These are phyloP conservation scores for Knufia fluminis DNA, from an alignment of 2,329 filamentous ascomycete genomes.

Conservation along the genomic window DNA sequence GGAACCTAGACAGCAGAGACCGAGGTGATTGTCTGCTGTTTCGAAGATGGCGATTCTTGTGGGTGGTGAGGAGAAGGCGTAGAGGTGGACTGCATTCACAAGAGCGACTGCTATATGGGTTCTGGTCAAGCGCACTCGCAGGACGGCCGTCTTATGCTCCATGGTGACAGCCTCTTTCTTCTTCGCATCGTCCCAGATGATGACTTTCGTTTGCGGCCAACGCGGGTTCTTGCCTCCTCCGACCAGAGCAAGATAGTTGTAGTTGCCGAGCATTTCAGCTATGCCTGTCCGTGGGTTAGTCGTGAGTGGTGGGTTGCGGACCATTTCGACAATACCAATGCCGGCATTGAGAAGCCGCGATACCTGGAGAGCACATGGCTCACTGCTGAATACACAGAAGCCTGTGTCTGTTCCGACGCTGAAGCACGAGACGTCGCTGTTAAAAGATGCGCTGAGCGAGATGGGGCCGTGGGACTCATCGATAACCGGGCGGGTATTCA, in stretches of 20 bases:
- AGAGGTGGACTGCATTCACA: conserved; percentile 71
- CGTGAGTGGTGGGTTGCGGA: conserved; percentile 43
- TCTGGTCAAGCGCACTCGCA: conserved; percentile 67
- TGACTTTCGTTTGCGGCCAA: conserved; percentile 77
- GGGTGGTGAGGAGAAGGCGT: conserved; percentile 65
- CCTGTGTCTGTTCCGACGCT: conserved; percentile 78
- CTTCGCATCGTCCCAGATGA: conserved; percentile 86
- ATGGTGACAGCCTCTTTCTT: conserved; percentile 66
- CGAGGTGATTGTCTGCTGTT: conserved; percentile 74
- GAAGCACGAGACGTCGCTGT: conserved; percentile 75
- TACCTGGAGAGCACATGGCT: conserved; percentile 58
- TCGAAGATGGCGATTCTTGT: conserved; percentile 66
- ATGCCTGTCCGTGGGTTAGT: conserved; percentile 42
- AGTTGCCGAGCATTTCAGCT: conserved; percentile 76
- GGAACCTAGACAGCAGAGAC: conserved; percentile 67
- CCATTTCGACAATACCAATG: conserved; percentile 68
- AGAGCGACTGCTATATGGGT: conserved; percentile 72
- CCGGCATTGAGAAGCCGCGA: conserved; percentile 60
- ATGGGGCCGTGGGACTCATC: conserved; percentile 64
- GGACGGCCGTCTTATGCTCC: conserved; percentile 69
- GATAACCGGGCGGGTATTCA: conserved; percentile 85
- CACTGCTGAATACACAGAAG: conserved; percentile 68
- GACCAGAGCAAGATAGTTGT: conserved; percentile 81
- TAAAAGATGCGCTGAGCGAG: conserved; percentile 78
- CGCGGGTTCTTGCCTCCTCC: conserved; percentile 80